These are phyloP conservation scores for Lactarius trivialis DNA, from an alignment of 768 basidiomycete species.

Conservation along the genomic window DNA sequence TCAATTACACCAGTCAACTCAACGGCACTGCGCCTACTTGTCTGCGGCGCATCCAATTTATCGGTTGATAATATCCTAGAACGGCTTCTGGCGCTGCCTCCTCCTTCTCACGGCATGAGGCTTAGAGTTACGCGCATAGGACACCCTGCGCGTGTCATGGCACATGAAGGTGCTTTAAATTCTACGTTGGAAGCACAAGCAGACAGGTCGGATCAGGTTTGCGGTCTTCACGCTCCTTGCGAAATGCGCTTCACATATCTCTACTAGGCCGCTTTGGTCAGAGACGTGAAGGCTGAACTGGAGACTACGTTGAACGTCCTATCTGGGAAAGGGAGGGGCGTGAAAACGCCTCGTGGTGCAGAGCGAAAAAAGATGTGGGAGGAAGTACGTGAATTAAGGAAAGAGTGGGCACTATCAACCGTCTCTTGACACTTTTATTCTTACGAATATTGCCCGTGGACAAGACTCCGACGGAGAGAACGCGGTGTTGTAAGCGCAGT, in stretches of 20 bases:
- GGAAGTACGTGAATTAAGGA: slow-evolving; percentile 77
- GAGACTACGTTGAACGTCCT: slow-evolving; percentile 60
- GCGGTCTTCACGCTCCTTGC: not conserved
- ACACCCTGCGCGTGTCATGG: slow-evolving; percentile 90
- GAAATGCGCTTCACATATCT: not conserved
- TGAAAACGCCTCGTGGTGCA: slow-evolving; percentile 59
- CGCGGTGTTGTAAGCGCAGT: slow-evolving; percentile 78
- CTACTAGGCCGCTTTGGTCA: slow-evolving; percentile 65
- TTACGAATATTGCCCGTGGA: not conserved
- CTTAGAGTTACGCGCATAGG: slow-evolving; percentile 82
- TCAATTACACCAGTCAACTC: slow-evolving; percentile 40
- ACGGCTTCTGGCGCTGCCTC: slow-evolving; percentile 62
- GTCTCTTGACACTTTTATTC: not conserved
- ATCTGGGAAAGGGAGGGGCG: slow-evolving; percentile 66
- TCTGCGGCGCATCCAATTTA: slow-evolving; percentile 91
- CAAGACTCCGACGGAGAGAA: slow-evolving; percentile 84
- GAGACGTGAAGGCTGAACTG: slow-evolving; percentile 85
- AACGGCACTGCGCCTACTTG: slow-evolving; percentile 58
- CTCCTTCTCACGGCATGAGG: slow-evolving; percentile 40
- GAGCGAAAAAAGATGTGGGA: slow-evolving; percentile 85
- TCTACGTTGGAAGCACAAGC: slow-evolving; percentile 71
- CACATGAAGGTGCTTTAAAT: slow-evolving; percentile 56
- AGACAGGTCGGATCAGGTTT: slow-evolving; percentile 61
- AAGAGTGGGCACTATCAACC: slow-evolving; percentile 60
- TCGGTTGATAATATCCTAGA: slow-evolving; percentile 95